Evolutionary conservation across 306 rosid species (phyloP).

Genomic region (Vigna nakashimae): DNA sequence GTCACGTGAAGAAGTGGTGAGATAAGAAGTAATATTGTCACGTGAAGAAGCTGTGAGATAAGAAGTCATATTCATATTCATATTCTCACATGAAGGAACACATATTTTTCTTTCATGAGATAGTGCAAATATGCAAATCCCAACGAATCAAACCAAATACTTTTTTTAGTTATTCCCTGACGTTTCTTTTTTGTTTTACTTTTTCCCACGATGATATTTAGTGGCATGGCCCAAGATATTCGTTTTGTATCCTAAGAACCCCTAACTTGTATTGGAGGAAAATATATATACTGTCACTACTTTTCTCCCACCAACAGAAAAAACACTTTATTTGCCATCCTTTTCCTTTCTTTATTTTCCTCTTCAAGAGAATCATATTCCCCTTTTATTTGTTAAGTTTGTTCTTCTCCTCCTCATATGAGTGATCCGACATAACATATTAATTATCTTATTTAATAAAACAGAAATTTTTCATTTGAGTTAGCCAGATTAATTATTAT

Average conservation of each 20-base stretch:
- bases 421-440: neutral
- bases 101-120: neutral
- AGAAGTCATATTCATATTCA: neutral
- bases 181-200: neutral
- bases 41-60: neutral
- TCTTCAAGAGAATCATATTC: slow-evolving; percentile 21
- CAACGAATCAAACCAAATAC: neutral
- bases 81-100: no score
- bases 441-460: neutral
- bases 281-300: neutral
- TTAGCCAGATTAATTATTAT: neutral
- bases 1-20: no score
- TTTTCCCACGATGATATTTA: neutral
- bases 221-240: slow-evolving; percentile 27
- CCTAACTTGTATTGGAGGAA: slow-evolving; percentile 27
- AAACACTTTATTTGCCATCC: neutral
- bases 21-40: neutral
- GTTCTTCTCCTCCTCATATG: neutral
- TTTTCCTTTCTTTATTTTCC: neutral
- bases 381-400: neutral
- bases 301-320: slow-evolving; percentile 1
- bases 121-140: neutral
- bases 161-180: neutral
- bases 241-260: slow-evolving; percentile 25
- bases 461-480: neutral